Evolutionary conservation across 139 green algal genomes (phyloP), one percentile per base, ranked within the genome.

Genomic region (Coelastrella sp.): DNA sequence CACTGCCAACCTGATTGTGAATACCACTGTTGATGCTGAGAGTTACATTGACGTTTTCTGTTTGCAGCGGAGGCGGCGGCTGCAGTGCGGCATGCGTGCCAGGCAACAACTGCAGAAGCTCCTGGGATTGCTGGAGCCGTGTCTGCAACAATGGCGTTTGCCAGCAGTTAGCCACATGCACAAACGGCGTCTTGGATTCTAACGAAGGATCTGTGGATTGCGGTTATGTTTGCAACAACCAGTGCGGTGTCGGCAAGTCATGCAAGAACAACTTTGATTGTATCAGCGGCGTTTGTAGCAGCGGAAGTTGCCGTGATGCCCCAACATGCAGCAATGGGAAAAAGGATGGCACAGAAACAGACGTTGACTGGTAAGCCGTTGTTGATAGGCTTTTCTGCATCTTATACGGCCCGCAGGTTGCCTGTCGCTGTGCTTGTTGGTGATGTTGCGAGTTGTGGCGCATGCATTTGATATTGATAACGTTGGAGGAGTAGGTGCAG

Each of bases 291-390:
- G 22, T 22, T 3, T 86, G 80, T 56, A 74, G 7, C 8, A 22
- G 4, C 5, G 68, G 19, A 22, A 59, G 80, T 19, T 86, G 80
- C 13, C 57, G 13, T 8, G 80, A 86, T 57, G 80, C 80, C 10
- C 4, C n/a, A 7, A 74, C 58, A 23, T 86, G 80, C 80, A 75
- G 5, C 6, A 86, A 86, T 59, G n/a, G 23, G 8, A n/a, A 58
- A 54, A 86, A 71, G 80, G 80, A 86, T 17, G 80, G 80, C 59
- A 20, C 20, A 17, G 80, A 86, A 56, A 86, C 80, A 58, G 80
- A 68, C 5, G 7, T 61, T 32, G 80, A 86, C 32, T 86, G 80
- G 79, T 32, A 13, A 71, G 22, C 61, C 8, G 10, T 71, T 71
- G 61, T 47, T 47, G 32, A 47, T 47, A 47, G 32, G 32, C 32